Evolutionary conservation across 495 filamentous ascomycete species (phyloP), one percentile per base, ranked within the genome.

Genomic region (Xylaria intraflava): DNA sequence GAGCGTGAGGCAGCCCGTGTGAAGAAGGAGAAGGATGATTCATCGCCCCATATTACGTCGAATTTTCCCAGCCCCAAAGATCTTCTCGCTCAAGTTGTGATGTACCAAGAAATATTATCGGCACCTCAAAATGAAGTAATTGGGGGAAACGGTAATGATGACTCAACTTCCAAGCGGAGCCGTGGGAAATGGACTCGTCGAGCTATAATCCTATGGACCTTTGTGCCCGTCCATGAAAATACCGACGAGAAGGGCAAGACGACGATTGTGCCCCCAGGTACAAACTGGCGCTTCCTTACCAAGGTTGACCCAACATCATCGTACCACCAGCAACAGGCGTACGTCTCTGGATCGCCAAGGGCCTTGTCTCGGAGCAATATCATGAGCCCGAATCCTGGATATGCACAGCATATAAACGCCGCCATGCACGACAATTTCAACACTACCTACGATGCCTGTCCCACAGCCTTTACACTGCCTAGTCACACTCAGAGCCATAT

Each of bases 21-120:
- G 43, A 67, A 65, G 60, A 65, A 67, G 55, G 66, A 69, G 19
- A 64, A 65, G 10, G 49, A 62, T 10, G 47, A 44, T 29, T 19
- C 44, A 8, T 52, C 53, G 10, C 41, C 59, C 5, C 49, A 59
- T 24, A 43, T 47, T 26, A 65, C 65, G 51, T 19, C 62, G 16
- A 58, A 64, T 14, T 47, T 44, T 22, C 60, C 49, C 8, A 72
- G 72, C 11, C 72, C 71, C 22, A 75, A 72, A 59, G 72, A 76
- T 22, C 62, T 78, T 14, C 56, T 77, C 17, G 61, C 66, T 20
- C 62, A 68, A 59, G 75, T 76, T 11, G 71, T 72, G 56, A 78
- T 77, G 74, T 67, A 75, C 58, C 75, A 78, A 51, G 75, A 78
- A 62, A 65, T 78, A 31, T 77, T 62, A 65, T 77, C 73, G 1